phyloP scores from a whole-genome alignment of 345 rosid genomes.

The Diplotaxis tenuifolia region DNA sequence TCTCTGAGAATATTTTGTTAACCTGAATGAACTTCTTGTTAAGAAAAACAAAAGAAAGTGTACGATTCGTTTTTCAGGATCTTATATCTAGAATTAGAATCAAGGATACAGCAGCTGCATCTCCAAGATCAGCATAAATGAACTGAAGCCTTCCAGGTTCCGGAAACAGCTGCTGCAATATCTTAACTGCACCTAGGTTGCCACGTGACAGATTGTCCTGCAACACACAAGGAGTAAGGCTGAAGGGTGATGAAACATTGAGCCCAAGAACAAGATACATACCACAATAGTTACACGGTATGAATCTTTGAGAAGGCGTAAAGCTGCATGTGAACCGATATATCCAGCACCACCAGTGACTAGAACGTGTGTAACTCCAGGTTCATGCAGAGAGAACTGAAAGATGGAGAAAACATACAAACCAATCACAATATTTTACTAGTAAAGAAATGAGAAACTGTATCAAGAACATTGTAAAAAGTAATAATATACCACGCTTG shows the following conservation, averaged over 20 bases:
- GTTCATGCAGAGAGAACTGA: conserved; percentile 63
- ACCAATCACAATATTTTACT: neutral
- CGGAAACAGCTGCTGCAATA: conserved; percentile 47
- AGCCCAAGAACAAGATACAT: conserved; percentile 9
- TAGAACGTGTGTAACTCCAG: conserved; percentile 76
- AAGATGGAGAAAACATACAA: conserved; percentile 10
- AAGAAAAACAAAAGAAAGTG: conserved; percentile 26
- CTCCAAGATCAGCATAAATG: conserved; percentile 58
- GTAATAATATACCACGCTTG: conserved; percentile 59
- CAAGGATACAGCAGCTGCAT: conserved; percentile 50
- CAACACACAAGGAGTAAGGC: conserved; percentile 5
- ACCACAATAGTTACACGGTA: conserved; percentile 88
- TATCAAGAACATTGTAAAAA: neutral
- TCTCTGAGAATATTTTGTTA: conserved; percentile 46
- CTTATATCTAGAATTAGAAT: neutral
- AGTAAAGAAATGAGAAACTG: neutral
- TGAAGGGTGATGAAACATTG: neutral
- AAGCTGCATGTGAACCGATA: conserved; percentile 86
- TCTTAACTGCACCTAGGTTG: conserved; percentile 36
- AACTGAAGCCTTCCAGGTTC: conserved; percentile 59
- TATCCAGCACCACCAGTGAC: conserved; percentile 97
- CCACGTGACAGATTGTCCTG: conserved; percentile 54
- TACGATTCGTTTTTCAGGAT: neutral
- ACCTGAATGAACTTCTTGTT: conserved; percentile 37
- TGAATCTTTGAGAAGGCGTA: conserved; percentile 68